Conservation (phyloP, 805 yeast species). For the Ogataea pilisensis region DNA sequence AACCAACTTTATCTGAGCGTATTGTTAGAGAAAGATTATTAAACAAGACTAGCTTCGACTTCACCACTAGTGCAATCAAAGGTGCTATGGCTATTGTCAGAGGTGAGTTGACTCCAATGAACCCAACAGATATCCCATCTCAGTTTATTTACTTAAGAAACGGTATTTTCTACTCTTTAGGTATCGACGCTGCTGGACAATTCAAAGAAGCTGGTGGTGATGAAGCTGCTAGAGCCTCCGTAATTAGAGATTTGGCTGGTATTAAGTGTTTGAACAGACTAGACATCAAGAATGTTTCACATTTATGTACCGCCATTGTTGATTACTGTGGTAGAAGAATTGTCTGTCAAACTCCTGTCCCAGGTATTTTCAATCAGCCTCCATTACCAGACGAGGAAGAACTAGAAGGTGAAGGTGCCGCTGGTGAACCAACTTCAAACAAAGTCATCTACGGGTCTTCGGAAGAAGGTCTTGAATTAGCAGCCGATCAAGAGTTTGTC, state of each 20-base stretch:
- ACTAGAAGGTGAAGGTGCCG: conserved; percentile 31
- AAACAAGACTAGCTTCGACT: conserved; percentile 68
- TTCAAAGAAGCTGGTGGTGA: conserved; percentile 71
- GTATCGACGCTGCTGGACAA: conserved; percentile 63
- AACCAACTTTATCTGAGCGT: conserved; percentile 51
- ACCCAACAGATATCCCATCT: conserved; percentile 64
- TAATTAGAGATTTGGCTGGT: conserved; percentile 73
- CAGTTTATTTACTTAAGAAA: conserved; percentile 70
- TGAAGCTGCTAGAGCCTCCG: conserved; percentile 79
- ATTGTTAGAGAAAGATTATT: conserved; percentile 72
- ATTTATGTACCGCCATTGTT: conserved; percentile 77
- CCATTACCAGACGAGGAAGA: conserved; percentile 37
- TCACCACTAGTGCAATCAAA: conserved; percentile 67
- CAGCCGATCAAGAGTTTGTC: conserved; percentile 49
- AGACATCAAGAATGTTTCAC: conserved; percentile 59
- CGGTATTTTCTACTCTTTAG: conserved; percentile 83
- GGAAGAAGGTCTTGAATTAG: conserved; percentile 51
- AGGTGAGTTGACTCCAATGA: conserved; percentile 73
- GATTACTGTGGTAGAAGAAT: conserved; percentile 88
- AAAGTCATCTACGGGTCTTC: conserved; percentile 73
- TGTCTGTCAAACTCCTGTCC: conserved; percentile 92
- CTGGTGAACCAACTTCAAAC: conserved; percentile 31
- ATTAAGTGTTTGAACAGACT: conserved; percentile 64
- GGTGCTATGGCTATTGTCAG: conserved; percentile 75
- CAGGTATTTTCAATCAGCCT: conserved; percentile 69